These are phyloP conservation scores for Penicillium roqueforti DNA, from an alignment of 495 filamentous ascomycete genomes.

Conservation along the genomic window DNA sequence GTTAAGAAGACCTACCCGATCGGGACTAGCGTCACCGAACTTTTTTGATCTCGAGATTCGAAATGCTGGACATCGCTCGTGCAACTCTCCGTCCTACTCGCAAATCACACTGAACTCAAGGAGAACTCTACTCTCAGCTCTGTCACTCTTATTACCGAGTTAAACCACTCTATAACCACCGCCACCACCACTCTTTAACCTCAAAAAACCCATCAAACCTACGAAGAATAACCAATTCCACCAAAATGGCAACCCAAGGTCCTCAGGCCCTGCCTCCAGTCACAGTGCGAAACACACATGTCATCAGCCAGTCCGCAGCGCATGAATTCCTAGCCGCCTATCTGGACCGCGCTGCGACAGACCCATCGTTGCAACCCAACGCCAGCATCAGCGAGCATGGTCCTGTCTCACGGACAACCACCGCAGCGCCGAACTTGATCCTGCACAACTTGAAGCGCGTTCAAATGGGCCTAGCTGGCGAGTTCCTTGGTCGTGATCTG, in stretches of 20 bases:
- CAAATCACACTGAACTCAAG: slow-evolving; percentile 1
- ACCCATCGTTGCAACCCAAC: slow-evolving; percentile 64
- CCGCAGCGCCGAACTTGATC: slow-evolving; percentile 51
- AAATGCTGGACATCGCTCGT: slow-evolving; percentile 6
- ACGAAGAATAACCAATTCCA: slow-evolving; percentile 4
- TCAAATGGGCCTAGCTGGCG: slow-evolving; percentile 59
- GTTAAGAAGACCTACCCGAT: slow-evolving; percentile 17
- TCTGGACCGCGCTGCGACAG: slow-evolving; percentile 49
- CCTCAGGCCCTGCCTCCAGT: slow-evolving; percentile 46
- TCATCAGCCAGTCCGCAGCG: slow-evolving; percentile 50
- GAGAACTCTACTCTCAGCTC: neutral
- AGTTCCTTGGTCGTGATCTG: slow-evolving; percentile 50
- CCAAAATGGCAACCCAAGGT: slow-evolving; percentile 40
- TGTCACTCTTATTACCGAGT: neutral
- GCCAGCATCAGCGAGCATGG: slow-evolving; percentile 58
- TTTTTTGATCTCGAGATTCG: slow-evolving; percentile 25
- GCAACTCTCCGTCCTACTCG: slow-evolving; percentile 7
- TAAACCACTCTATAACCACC: neutral
- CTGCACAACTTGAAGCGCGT: slow-evolving; percentile 64
- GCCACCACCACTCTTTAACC: neutral
- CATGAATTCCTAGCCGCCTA: slow-evolving; percentile 55
- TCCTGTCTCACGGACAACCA: slow-evolving; percentile 50
- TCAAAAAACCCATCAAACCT: neutral
- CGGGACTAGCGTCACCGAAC: slow-evolving; percentile 27
- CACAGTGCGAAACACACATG: slow-evolving; percentile 36